Evolutionary conservation across 768 basidiomycete genomes (phyloP), one percentile per base, ranked within the genome.

Genomic region (Coprinopsis marcescibilis): DNA sequence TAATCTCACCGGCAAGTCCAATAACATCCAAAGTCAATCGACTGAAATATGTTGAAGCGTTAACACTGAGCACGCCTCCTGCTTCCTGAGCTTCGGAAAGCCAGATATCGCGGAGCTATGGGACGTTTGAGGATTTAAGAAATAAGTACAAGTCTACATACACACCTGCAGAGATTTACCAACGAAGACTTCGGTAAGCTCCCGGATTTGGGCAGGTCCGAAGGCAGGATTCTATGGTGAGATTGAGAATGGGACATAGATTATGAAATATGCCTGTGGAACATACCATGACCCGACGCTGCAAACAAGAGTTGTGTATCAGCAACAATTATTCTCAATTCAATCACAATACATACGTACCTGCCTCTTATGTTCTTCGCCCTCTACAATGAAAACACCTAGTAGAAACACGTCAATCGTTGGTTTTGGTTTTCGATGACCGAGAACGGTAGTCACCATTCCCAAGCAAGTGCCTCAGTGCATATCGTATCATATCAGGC

Each of bases 201-300:
- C 76, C 2, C 81, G 67, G 30, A 84, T 71, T 54, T 83, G 81
- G 1, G 71, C 61, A 2, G 71, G 67, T 1, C 82, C 80, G 53
- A 86, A 86, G 0, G 81, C 81, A 13, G 83, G 82, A 51, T 84
- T 85, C 82, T 76, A 39, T 7, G n/a, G 37, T 6, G 19, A 38
- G 34, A 1, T 21, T 23, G 23, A 41, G 19, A 7, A 19, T 36
- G n/a, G 5, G n/a, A 39, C 7, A 48, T 25, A 51, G 43, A 15
- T 4, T n/a, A n/a, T n/a, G n/a, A 21, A 8, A 12, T n/a, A n/a
- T n/a, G n/a, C 10, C 11, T 3, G 33, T 7, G 6, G 7, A n/a
- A 21, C 38, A 33, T 49, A 72, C 73, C 72, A 75, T 73, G 20
- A 75, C 61, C 52, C 58, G 69, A 17, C 75, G 60, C 71, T 75